Evolutionary conservation across 345 rosid genomes (phyloP), one percentile per base, ranked within the genome.

Genomic region (Durio zibethinus): DNA sequence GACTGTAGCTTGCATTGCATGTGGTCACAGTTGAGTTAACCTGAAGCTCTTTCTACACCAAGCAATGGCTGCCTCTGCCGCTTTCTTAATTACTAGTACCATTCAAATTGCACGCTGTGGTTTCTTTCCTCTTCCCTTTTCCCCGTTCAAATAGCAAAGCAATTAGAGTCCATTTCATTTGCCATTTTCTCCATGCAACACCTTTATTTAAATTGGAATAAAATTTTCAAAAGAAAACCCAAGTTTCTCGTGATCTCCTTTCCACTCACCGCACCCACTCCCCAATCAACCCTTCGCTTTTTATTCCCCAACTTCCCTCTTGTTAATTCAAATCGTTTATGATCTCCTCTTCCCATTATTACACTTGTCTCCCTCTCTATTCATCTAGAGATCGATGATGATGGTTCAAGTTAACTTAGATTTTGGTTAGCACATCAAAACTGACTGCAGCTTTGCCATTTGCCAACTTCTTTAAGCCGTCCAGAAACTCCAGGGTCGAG

Each of bases 161-260:
- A 43, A 2, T 11, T 43, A 45, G 50, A 6, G 0, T 4, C 38
- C 10, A 2, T 63, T 14, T 8, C 14, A 43, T 23, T 21, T 67
- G 14, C 52, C 72, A 42, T 43, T 42, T 14, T 6, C 50, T 20
- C 20, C 18, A 42, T 21, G 35, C 53, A 67, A 67, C 48, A 10
- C 23, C 29, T 42, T n/a, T 42, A 52, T 18, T 33, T 33, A n/a
- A n/a, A n/a, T 53, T 7, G 54, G 53, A 42, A 68, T 42, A 23
- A 42, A 25, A n/a, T 68, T 43, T 38, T 23, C 31, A 43, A 43
- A 43, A 0, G 6, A 10, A 71, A 48, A 2, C 73, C 83, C 86
- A 79, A 75, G 86, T 53, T 77, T 77, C 89, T 73, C 89, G 86
- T 86, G 87, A 86, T 3, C 38, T 18, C 54, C 21, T 40, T 75